Evolutionary conservation across 129 eudicot species (phyloP), one percentile per base, ranked within the genome.

Genomic region (Apium graveolens): DNA sequence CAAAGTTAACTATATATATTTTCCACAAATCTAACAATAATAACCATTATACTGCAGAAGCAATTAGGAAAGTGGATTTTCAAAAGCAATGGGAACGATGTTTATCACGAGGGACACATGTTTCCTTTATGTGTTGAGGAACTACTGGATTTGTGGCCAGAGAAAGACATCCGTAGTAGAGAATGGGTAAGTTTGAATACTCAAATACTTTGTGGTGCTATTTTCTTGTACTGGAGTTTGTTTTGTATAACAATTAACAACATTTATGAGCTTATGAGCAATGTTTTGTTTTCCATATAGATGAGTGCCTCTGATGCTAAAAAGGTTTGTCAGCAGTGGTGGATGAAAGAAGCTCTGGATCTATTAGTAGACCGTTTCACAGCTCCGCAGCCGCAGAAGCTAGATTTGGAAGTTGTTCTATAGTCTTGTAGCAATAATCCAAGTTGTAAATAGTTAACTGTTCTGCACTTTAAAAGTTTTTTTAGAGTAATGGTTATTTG

Each of bases 331-430:
- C 96, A 90, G 37, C 85, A 90, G 38, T 53, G 82, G 86, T 92
- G 97, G 97, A 92, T 92, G 97, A 92, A 88, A 72, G 97, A 88
- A 82, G 97, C 97, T 32, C 81, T 92, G 75, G 92, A 89, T 73
- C 26, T 63, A 70, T 78, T 92, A 7, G 92, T 86, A 34, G 72
- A 48, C 24, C 84, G 95, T 11, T 86, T 89, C 16, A 76, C 83
- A 45, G 53, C 86, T n/a, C 46, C 41, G 68, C 73, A 80, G 37
- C 46, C 41, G 68, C 73, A 80, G 37, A 51, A 60, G 32, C 32
- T 32, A 18, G 71, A 62, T 9, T 12, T 3, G 43, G 31, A 9
- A 37, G 55, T 32, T 78, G 74, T 29, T 2, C 20, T 77, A 37
- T 57, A 53, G 51, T 60, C 6, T 39, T 0, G 11, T 26, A 60